Conservation (phyloP, 2,329 filamentous ascomycete species). For the Colletotrichum noveboracense region DNA sequence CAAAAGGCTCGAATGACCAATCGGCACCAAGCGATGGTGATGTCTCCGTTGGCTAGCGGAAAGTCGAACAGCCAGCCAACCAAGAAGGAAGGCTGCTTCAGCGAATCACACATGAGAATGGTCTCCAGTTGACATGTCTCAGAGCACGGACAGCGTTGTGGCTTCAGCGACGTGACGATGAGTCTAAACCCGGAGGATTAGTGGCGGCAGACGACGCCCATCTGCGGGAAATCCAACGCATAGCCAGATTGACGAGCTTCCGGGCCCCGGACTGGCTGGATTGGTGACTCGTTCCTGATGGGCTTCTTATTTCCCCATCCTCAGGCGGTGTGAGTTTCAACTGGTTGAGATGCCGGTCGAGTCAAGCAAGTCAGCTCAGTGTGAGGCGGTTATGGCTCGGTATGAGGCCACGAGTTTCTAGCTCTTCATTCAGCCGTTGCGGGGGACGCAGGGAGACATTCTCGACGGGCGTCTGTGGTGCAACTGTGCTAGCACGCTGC, state of each 20-base stretch:
- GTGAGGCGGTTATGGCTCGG: not conserved
- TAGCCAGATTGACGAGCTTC: slow-evolving; percentile 1
- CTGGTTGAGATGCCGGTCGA: not conserved
- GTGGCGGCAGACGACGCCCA: not conserved
- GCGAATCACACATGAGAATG: not conserved
- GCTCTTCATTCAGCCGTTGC: not conserved
- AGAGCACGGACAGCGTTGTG: slow-evolving; percentile 9
- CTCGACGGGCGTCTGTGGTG: not conserved
- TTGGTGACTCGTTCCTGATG: not conserved
- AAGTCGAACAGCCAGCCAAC: not conserved
- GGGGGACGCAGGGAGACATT: slow-evolving; percentile 13
- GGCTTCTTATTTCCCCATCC: slow-evolving; percentile 2
- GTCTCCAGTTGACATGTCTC: slow-evolving; percentile 1
- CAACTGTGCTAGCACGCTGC: not conserved
- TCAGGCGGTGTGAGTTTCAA: slow-evolving; percentile 6
- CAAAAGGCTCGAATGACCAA: not conserved
- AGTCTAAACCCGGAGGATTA: slow-evolving; percentile 2
- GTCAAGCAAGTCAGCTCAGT: not conserved
- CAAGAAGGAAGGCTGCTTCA: not conserved
- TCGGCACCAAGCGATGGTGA: not conserved
- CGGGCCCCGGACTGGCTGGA: not conserved
- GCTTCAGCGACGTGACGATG: not conserved
- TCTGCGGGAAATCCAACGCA: slow-evolving; percentile 2
- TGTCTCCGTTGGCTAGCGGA: not conserved
- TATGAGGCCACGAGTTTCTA: not conserved